Conservation (phyloP, 2,329 filamentous ascomycete genomes). For the Arthrocladium fulminans region DNA sequence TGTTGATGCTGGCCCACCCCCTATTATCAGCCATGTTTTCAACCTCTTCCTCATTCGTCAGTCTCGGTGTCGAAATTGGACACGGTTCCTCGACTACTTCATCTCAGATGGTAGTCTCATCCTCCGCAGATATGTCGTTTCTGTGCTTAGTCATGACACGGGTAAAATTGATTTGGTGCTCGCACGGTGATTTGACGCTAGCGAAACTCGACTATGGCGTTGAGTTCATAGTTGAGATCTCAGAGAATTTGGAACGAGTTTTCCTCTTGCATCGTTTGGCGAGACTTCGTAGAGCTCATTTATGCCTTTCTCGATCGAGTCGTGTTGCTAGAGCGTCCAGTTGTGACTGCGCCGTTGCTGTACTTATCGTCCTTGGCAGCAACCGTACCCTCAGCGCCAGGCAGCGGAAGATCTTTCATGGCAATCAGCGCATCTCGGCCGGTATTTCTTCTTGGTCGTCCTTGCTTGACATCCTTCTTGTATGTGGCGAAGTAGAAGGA, state of each 20-base stretch:
- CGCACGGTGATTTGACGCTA: no score
- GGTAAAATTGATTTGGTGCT: no score
- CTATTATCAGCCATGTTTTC: neutral
- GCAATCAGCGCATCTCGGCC: conserved; percentile 80
- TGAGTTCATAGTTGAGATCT: neutral
- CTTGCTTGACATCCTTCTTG: conserved; percentile 52
- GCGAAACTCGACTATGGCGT: no score
- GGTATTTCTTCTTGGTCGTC: conserved; percentile 45
- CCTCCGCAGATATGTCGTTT: no score
- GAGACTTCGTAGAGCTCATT: neutral
- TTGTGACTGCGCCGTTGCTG: conserved; percentile 29
- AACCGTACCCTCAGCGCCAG: conserved; percentile 25
- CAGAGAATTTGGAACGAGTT: neutral
- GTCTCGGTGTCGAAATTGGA: no score
- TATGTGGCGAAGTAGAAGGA: conserved; percentile 98
- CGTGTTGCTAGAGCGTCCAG: conserved; percentile 35
- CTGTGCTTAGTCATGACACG: no score
- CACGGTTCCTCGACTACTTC: no score
- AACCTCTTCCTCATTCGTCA: neutral
- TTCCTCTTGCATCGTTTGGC: neutral
- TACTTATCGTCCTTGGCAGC: conserved; percentile 17
- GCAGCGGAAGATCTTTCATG: conserved; percentile 64
- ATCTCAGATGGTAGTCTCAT: no score
- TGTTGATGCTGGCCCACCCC: no score
- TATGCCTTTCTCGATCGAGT: conserved; percentile 42